Conservation (phyloP, 2,329 filamentous ascomycete genomes). For the Ceratocystis diversiconidia region DNA sequence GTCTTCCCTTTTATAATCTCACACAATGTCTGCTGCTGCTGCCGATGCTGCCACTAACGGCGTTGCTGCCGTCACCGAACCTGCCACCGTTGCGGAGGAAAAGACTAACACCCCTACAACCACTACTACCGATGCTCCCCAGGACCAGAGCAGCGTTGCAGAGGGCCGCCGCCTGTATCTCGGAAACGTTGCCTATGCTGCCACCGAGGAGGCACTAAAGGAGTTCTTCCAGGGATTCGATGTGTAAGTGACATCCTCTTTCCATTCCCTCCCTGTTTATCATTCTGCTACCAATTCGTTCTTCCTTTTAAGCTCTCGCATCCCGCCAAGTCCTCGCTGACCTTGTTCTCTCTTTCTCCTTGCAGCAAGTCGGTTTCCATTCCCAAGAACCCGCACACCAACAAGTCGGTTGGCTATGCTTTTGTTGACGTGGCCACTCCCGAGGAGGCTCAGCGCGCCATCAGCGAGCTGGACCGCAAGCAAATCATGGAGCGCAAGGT, state of each 20-base stretch:
- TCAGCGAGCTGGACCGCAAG: constrained; percentile 88
- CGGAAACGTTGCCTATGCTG: constrained; percentile 99
- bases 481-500: constrained; percentile 98
- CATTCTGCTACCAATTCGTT: background rate
- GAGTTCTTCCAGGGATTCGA: constrained; percentile 99
- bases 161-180: constrained; percentile 99
- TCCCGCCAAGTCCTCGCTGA: background rate
- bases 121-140: constrained; percentile 62
- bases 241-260: constrained; percentile 56
- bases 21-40: constrained; percentile 65
- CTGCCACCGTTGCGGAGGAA: constrained; percentile 38
- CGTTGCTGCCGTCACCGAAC: constrained; percentile 11
- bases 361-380: constrained; percentile 93
- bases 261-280: background rate
- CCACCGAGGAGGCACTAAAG: constrained; percentile 99
- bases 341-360: constrained; percentile 22
- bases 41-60: constrained; percentile 16
- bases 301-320: background rate
- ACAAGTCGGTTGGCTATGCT: constrained; percentile 94
- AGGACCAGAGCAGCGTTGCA: constrained; percentile 78
- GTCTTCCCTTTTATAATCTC: constrained; percentile 43
- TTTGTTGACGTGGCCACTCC: constrained; percentile 97
- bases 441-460: constrained; percentile 87
- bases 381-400: constrained; percentile 97
- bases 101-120: constrained; percentile 44